Evolutionary conservation across 805 yeast genomes (phyloP).

Genomic region (Suhomyces sp.): DNA sequence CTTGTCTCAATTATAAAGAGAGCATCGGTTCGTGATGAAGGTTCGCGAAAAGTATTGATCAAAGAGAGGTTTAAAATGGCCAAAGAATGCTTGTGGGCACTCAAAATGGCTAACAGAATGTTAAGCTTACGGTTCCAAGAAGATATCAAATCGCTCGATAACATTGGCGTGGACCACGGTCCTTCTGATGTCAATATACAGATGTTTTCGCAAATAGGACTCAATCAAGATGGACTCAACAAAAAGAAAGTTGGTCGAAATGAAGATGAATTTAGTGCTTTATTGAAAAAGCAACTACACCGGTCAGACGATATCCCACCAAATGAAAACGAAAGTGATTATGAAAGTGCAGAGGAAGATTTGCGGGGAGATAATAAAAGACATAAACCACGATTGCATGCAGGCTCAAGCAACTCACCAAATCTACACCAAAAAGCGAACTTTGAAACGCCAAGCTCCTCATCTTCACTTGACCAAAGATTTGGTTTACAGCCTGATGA

Average conservation of each 20-base stretch:
- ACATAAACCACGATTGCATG: neutral
- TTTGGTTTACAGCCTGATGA: neutral
- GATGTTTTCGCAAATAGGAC: conserved; percentile 48
- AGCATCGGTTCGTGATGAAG: conserved; percentile 29
- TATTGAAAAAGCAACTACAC: conserved; percentile 18
- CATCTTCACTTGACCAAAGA: conserved; percentile 1
- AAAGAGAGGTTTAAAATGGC: conserved; percentile 48
- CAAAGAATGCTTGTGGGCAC: conserved; percentile 60
- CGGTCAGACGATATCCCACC: conserved; percentile 4
- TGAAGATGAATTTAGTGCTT: conserved; percentile 17
- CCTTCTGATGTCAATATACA: conserved; percentile 48
- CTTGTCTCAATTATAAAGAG: conserved; percentile 22
- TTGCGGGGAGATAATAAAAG: neutral
- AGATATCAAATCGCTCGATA: conserved; percentile 33
- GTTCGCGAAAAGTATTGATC: conserved; percentile 27
- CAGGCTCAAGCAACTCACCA: neutral
- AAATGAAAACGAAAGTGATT: conserved; percentile 4
- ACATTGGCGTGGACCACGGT: conserved; percentile 53
- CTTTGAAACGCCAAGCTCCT: conserved; percentile 8
- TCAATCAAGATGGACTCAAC: conserved; percentile 7
- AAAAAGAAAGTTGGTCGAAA: conserved; percentile 5
- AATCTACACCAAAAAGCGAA: neutral
- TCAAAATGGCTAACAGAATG: conserved; percentile 54
- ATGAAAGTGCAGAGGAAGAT: neutral
- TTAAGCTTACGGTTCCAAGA: conserved; percentile 44